A percentile compares a stretch with the other conserved stretches of the same genome.
Conservation (phyloP, 2,329 filamentous ascomycete genomes). For the Sporothrix dimorphospora region DNA sequence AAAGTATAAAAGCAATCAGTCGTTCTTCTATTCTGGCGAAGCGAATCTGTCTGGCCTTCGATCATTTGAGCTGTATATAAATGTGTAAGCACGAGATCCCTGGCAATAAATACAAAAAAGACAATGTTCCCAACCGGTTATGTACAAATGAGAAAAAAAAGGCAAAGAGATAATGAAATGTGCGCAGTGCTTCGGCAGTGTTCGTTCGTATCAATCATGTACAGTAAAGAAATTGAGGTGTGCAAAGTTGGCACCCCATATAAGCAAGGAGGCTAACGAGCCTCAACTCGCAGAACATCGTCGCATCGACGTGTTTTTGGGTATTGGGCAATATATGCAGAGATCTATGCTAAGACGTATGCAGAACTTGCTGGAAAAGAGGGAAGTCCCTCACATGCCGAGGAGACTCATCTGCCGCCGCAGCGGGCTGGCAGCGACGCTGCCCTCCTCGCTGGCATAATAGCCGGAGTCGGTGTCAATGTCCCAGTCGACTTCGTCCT, state of each 20-base stretch:
- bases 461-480: constrained; percentile 86
- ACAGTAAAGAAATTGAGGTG: not conserved
- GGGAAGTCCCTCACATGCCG: constrained; percentile 52
- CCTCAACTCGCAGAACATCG: not conserved
- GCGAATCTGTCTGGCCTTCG: not conserved
- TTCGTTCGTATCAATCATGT: constrained; percentile 19
- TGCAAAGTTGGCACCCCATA: not conserved
- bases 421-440: constrained; percentile 67
- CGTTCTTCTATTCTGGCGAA: not conserved
- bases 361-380: not conserved
- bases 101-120: constrained; percentile 2
- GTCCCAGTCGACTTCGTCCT: constrained; percentile 75
- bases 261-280: not conserved
- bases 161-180: not conserved
- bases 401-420: constrained; percentile 74
- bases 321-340: not conserved
- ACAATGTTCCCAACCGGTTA: constrained; percentile 16
- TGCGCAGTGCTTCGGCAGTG: not conserved
- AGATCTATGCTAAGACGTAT: not conserved
- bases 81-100: not conserved
- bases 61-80: constrained; percentile 16
- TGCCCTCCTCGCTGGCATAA: constrained; percentile 74
- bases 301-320: constrained; percentile 1
- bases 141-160: not conserved
- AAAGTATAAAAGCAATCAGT: not conserved